Evolutionary conservation across 371 early-diverging fungal genomes (phyloP).

Genomic region (Mucor plumbeus): DNA sequence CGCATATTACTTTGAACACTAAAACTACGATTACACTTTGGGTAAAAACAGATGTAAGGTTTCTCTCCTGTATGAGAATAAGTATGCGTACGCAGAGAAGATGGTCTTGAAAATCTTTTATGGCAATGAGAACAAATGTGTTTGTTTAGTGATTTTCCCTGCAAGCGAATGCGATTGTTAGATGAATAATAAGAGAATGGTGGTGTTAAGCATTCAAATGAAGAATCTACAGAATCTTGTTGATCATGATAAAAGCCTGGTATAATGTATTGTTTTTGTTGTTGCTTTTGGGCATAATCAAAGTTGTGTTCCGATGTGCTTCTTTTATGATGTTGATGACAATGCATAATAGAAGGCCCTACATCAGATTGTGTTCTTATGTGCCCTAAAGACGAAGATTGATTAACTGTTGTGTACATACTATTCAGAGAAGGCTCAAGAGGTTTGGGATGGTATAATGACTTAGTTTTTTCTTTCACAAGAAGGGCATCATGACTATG

Average conservation of each 20-base stretch:
- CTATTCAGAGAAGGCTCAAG: neutral
- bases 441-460: neutral
- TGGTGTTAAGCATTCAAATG: neutral
- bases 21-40: neutral
- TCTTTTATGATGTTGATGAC: neutral
- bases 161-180: neutral
- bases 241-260: neutral
- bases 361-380: neutral
- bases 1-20: neutral
- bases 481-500: neutral
- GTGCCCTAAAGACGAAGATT: neutral
- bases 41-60: constrained; percentile 60
- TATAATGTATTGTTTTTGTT: neutral
- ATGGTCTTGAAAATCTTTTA: constrained; percentile 76
- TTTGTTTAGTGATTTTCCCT: neutral
- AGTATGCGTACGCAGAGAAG: constrained; percentile 67
- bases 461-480: neutral
- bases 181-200: neutral
- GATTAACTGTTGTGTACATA: neutral
- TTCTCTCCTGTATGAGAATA: constrained; percentile 78
- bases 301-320: neutral
- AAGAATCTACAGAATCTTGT: neutral
- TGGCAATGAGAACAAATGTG: constrained; percentile 70
- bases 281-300: neutral
- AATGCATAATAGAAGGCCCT: neutral